Base-by-base conservation (phyloP, 164 flowering plant species). In the Stephania japonica region DNA sequence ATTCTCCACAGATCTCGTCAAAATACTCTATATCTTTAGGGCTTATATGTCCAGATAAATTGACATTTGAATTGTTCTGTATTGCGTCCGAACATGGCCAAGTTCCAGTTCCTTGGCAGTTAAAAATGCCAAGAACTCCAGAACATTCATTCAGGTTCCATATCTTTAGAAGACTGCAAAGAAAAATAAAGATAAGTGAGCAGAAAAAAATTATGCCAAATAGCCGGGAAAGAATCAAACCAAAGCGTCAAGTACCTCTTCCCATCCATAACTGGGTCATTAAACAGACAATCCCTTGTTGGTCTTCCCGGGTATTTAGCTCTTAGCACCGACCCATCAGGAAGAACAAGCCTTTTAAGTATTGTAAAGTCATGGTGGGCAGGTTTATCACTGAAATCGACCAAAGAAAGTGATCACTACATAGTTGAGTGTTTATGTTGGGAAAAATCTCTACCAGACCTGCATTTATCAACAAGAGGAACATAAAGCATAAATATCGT, bases 281-380 rank as follows among this genome's bases (percentile, higher is more conserved):
- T 75, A 72, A 91, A 89, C 70, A 91, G 73, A 69, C 90, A 87
- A 74, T 89, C 93, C 21, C 87, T 81, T 25, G 92, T 65, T 67
- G 93, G 97, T 70, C 88, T 84, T 44, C 90, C 92, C 11, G 88
- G 88, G 65, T 80, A 84, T 65, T 80, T 81, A 38, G 91, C 88
- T 75, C 97, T 81, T n/a, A 91, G 82, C 19, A 91, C 80, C 32
- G 97, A 84, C 14, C 97, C 93, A 78, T 91, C 90, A 41, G 97
- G 86, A 68, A 87, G 87, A n/a, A 88, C 97, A 70, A 89, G 90
- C 82, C 73, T 87, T 70, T 79, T 84, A 25, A 91, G 90, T 72
- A 91, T 70, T 16, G 76, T 72, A 73, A 89, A 89, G 76, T 89
- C 87, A 77, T 89, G 97, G 16, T 86, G 77, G 6, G 89, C 89